Base-by-base conservation (phyloP, 371 early-diverging fungal species). In the Mucor indicus region DNA sequence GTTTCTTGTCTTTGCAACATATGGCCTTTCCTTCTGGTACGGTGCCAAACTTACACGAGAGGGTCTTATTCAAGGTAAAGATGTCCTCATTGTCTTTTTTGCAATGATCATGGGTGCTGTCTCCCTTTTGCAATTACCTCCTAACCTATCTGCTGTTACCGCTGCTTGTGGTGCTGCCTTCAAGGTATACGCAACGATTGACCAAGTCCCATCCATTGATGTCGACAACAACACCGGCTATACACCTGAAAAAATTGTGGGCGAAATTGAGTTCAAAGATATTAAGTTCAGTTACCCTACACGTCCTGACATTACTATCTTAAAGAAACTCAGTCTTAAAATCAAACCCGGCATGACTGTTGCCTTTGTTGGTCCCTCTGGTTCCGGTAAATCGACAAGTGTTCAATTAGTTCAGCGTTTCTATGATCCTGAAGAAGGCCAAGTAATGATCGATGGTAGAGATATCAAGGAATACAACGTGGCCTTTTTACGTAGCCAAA, bases 381-480 rank as follows among this genome's bases (percentile, higher is more conserved):
- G 97, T 13, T 48, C 48, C 25, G 95, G 97, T 35, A 93, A 93
- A 62, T 91, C 92, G 12, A 96, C 98, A 19, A 85, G 89, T 30
- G 75, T 96, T 37, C 85, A 86, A 39, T 81, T 97, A 21, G 44
- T 95, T 24, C 89, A 92, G 62, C 90, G 98, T 42, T 94, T 96
- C 68, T 98, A 98, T 63, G 84, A 88, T 50, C 78, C 87, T 2
- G 51, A 58, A 12, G 55, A 49, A 22, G 93, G 93, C 25, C 44
- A 62, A 1, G 75, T 93, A 24, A 50, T 60, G 16, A 21, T 93
- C 10, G 93, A 93, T 62, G 91, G 92, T 29, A 61, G 67, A 11
- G 70, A 87, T 42, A 62, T 91, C 27, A 73, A 78, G 40, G 75
- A 78, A 10, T 75, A 83, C 48, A 87, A 93, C 53, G 55, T 90